Conservation (phyloP, 495 filamentous ascomycete species). For the Niebla homalea region DNA sequence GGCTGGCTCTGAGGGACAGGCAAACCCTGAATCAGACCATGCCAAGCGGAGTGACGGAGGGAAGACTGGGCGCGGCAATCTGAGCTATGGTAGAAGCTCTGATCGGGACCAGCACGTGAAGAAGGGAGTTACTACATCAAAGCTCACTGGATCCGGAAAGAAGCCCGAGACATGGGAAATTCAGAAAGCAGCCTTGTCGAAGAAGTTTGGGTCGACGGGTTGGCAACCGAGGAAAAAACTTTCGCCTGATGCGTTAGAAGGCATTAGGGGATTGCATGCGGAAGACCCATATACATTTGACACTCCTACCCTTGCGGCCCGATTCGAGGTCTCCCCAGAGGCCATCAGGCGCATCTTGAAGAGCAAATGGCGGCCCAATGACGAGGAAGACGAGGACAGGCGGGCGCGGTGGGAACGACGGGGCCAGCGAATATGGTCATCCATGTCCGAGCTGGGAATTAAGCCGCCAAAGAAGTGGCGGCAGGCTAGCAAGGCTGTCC, state of each 20-base stretch:
- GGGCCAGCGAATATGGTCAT: slow-evolving; percentile 62
- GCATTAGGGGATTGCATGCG: slow-evolving; percentile 65
- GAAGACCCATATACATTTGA: slow-evolving; percentile 64
- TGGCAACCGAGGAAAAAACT: slow-evolving; percentile 78
- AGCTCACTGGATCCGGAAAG: slow-evolving; percentile 8
- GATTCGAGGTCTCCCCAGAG: slow-evolving; percentile 78
- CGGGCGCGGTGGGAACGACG: slow-evolving; percentile 64
- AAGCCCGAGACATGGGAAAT: slow-evolving; percentile 47
- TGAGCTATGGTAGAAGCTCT: not conserved
- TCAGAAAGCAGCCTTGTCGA: slow-evolving; percentile 52
- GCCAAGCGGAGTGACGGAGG: not conserved
- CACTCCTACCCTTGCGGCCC: slow-evolving; percentile 55
- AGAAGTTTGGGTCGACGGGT: slow-evolving; percentile 57
- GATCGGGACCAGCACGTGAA: not conserved
- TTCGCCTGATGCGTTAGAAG: slow-evolving; percentile 79
- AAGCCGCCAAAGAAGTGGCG: slow-evolving; percentile 59
- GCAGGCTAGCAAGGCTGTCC: slow-evolving; percentile 46
- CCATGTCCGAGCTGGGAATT: slow-evolving; percentile 53
- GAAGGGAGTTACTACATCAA: not conserved
- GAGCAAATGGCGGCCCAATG: slow-evolving; percentile 63
- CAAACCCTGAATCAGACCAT: too few species aligned
- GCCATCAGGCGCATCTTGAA: slow-evolving; percentile 75
- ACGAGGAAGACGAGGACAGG: slow-evolving; percentile 46
- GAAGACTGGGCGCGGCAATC: not conserved
- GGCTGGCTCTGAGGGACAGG: too few species aligned